Conservation (phyloP, 306 rosid species). For the Vachellia pachyceras region DNA sequence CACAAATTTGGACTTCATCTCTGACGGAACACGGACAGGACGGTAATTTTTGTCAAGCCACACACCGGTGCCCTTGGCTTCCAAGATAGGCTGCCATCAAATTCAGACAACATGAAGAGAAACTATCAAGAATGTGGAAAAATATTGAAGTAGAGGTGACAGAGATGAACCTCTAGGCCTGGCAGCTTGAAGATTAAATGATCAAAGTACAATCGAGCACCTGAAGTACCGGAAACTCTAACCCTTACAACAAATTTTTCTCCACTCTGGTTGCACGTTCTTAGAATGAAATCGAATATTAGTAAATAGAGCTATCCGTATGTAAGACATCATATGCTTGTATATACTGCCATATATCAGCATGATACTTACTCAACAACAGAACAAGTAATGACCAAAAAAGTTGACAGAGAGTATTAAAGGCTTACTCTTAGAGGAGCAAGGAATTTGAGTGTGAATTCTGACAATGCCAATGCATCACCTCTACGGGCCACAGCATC, state of each 20-base stretch:
- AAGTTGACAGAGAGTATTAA: neutral
- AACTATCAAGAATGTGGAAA: neutral
- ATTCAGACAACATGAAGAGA: slow-evolving; percentile 32
- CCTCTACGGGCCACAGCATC: slow-evolving; percentile 76
- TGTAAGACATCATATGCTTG: slow-evolving; percentile 17
- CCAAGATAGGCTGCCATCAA: slow-evolving; percentile 72
- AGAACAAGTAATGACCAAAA: slow-evolving; percentile 18
- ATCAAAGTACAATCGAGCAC: slow-evolving; percentile 74
- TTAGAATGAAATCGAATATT: slow-evolving; percentile 34
- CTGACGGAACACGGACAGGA: slow-evolving; percentile 71
- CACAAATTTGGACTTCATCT: too few relatives aligned
- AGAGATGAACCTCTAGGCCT: slow-evolving; percentile 66
- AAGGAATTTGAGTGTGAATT: slow-evolving; percentile 75
- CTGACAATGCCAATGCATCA: slow-evolving; percentile 74
- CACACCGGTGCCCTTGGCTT: slow-evolving; percentile 80
- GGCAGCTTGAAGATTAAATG: slow-evolving; percentile 81
- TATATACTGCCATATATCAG: neutral
- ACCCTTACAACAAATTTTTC: slow-evolving; percentile 74
- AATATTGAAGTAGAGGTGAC: neutral
- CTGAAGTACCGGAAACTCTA: slow-evolving; percentile 44
- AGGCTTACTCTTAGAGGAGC: slow-evolving; percentile 83
- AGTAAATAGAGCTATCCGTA: slow-evolving; percentile 28
- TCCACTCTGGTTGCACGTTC: slow-evolving; percentile 59
- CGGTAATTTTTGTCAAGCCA: slow-evolving; percentile 81
- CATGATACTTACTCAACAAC: neutral